Evolutionary conservation across 2,329 filamentous ascomycete species (phyloP).

Genomic region (Sporothrix schenckii): DNA sequence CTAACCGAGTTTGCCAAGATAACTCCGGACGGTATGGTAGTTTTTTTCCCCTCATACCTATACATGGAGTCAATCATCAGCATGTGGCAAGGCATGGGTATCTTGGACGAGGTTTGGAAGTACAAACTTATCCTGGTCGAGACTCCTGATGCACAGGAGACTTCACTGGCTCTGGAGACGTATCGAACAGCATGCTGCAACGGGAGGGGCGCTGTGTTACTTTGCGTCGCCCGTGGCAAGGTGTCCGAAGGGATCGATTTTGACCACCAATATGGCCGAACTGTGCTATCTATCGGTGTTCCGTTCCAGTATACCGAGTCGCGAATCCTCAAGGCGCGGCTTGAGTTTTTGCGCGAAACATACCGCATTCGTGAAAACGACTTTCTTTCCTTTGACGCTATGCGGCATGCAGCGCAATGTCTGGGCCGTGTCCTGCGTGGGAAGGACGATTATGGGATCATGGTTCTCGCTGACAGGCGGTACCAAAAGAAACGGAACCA

Average conservation of each 20-base stretch:
- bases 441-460: conserved; percentile 99
- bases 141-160: conserved; percentile 96
- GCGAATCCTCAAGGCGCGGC: conserved; percentile 88
- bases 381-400: conserved; percentile 97
- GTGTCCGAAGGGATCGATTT: conserved; percentile 99
- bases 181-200: conserved; percentile 98
- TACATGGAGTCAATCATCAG: conserved; percentile 99
- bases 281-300: conserved; percentile 93
- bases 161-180: conserved; percentile 90
- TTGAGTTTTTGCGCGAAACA: conserved; percentile 95
- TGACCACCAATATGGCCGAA: conserved; percentile 95
- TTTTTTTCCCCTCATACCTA: conserved; percentile 97
- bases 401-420: conserved; percentile 98
- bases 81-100: conserved; percentile 99
- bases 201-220: conserved; percentile 85
- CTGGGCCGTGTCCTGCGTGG: conserved; percentile 90
- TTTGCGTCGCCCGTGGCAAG: conserved; percentile 95
- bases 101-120: conserved; percentile 97
- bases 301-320: conserved; percentile 99
- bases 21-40: conserved; percentile 96
- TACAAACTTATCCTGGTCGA: conserved; percentile 98
- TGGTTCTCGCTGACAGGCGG: conserved; percentile 92
- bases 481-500: conserved; percentile 91
- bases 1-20: conserved; percentile 94
- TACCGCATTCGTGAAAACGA: conserved; percentile 97